These are phyloP conservation scores for Saccharomycopsis sp. DNA, from an alignment of 805 yeast species.

Conservation along the genomic window DNA sequence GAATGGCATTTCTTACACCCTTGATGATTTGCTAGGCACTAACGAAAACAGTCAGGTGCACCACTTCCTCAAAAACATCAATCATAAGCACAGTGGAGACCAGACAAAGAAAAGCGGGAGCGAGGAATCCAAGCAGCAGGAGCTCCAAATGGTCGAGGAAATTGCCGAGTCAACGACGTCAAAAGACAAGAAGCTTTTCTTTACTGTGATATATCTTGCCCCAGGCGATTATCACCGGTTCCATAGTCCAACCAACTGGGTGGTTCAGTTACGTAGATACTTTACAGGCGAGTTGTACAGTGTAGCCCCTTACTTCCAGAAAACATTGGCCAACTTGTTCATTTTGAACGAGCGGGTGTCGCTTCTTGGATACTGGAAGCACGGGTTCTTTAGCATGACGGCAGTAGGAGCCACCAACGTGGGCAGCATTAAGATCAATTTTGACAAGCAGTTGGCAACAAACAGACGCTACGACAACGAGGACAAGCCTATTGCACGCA, in stretches of 20 bases:
- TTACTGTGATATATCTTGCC: slow-evolving; percentile 88
- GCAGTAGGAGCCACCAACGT: slow-evolving; percentile 99
- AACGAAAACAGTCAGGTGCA: slow-evolving; percentile 37
- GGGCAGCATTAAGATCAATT: slow-evolving; percentile 86
- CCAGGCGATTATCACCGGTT: slow-evolving; percentile 98
- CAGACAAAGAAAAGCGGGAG: slow-evolving; percentile 19
- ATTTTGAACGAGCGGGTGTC: slow-evolving; percentile 95
- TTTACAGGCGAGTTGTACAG: slow-evolving; percentile 93
- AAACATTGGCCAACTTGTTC: slow-evolving; percentile 76
- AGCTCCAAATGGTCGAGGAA: slow-evolving; percentile 6
- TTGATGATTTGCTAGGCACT: slow-evolving; percentile 58
- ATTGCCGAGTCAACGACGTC: neutral
- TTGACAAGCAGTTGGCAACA: slow-evolving; percentile 84
- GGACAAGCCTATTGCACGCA: slow-evolving; percentile 47
- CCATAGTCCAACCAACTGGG: slow-evolving; percentile 97
- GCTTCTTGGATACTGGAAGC: slow-evolving; percentile 88
- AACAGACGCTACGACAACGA: slow-evolving; percentile 61
- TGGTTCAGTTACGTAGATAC: slow-evolving; percentile 85
- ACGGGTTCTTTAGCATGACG: slow-evolving; percentile 97
- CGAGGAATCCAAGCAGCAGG: slow-evolving; percentile 23
- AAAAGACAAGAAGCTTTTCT: slow-evolving; percentile 55
- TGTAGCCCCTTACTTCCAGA: slow-evolving; percentile 86
- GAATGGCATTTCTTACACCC: slow-evolving; percentile 65
- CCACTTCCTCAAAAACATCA: slow-evolving; percentile 40
- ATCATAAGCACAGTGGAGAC: slow-evolving; percentile 63